These are phyloP conservation scores for Fistulina hepatica DNA, from an alignment of 1,284 basidiomycete genomes.

Conservation along the genomic window DNA sequence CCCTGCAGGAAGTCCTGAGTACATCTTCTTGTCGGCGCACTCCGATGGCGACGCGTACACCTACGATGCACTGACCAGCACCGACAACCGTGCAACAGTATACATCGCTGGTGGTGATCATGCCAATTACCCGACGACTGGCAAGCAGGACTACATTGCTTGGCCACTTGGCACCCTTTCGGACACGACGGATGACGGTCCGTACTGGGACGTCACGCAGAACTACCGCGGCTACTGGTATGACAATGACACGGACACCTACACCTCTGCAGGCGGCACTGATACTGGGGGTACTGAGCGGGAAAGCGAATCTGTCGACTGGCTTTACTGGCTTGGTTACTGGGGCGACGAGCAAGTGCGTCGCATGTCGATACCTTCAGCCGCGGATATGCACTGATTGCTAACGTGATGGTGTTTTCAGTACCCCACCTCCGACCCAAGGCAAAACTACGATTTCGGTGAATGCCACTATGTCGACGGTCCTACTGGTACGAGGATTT, in stretches of 20 bases:
- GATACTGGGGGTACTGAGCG: conserved; percentile 14
- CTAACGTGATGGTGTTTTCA: too few species aligned
- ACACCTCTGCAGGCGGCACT: conserved; percentile 19
- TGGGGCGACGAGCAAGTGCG: conserved; percentile 25
- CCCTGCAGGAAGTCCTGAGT: conserved; percentile 21
- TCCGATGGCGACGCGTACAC: conserved; percentile 23
- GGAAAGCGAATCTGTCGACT: conserved; percentile 16
- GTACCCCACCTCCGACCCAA: conserved; percentile 17
- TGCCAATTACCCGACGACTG: conserved; percentile 23
- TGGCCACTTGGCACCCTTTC: conserved; percentile 11
- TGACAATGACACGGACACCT: conserved; percentile 17
- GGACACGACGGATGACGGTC: conserved; percentile 17
- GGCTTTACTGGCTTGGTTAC: conserved; percentile 20
- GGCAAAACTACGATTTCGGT: conserved; percentile 19
- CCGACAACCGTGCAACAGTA: conserved; percentile 18
- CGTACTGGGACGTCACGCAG: conserved; percentile 21
- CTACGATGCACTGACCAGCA: conserved; percentile 16
- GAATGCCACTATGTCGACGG: conserved; percentile 19
- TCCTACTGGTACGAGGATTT: conserved; percentile 17
- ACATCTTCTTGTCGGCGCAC: conserved; percentile 28
- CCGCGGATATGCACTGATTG: too few species aligned
- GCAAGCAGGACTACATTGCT: conserved; percentile 21
- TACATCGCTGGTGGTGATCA: conserved; percentile 23
- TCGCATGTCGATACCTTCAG: too few species aligned
- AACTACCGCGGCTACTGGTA: conserved; percentile 23